These are phyloP conservation scores for Brettanomyces bruxellensis DNA, from an alignment of 805 yeast genomes.

Conservation along the genomic window DNA sequence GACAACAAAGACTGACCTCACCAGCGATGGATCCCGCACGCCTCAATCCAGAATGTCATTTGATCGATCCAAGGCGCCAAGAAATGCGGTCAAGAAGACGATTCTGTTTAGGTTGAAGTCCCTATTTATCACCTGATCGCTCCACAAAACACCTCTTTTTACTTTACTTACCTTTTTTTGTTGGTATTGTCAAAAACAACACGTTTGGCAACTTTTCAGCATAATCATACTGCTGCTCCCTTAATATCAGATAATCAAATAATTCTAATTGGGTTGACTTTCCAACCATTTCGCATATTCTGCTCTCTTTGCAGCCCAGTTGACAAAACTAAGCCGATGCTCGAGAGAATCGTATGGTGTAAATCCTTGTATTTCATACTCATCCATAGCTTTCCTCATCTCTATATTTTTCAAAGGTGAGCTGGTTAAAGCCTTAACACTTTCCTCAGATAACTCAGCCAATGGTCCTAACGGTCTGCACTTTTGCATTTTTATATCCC, in stretches of 20 bases:
- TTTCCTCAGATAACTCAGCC: constrained; percentile 24
- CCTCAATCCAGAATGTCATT: too few relatives aligned
- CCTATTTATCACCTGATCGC: background rate
- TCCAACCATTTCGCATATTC: constrained; percentile 31
- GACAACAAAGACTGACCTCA: background rate
- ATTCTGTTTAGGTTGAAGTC: constrained; percentile 16
- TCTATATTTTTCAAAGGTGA: constrained; percentile 34
- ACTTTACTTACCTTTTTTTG: background rate
- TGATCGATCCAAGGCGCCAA: too few relatives aligned
- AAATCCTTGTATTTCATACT: constrained; percentile 38
- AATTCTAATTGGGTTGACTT: background rate
- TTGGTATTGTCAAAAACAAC: background rate
- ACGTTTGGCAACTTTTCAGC: background rate
- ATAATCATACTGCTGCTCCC: too few relatives aligned
- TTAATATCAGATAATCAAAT: too few relatives aligned
- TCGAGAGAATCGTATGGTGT: constrained; percentile 36
- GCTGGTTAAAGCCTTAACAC: constrained; percentile 17
- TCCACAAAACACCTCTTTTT: background rate
- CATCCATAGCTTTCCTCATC: constrained; percentile 39
- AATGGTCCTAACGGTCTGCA: constrained; percentile 7
- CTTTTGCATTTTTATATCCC: constrained; percentile 20
- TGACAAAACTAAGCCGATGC: constrained; percentile 42
- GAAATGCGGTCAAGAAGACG: background rate
- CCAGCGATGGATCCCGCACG: background rate
- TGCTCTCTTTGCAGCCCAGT: constrained; percentile 35